Conservation (phyloP, 139 green algal species). For the Chlorella sp. region DNA sequence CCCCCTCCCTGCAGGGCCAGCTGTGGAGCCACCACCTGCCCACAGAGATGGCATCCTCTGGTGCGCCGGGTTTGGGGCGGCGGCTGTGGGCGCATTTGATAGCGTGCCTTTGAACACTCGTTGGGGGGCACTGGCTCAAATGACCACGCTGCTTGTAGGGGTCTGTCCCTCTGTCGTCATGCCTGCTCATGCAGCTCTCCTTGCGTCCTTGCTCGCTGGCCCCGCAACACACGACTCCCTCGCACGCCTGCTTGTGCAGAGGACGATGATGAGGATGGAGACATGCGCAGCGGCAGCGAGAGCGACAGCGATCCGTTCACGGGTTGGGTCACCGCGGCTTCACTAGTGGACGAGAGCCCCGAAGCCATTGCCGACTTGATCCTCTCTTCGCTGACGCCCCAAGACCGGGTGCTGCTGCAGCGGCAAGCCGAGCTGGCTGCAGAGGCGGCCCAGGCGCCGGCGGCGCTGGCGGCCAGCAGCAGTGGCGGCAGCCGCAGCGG, state of each 20-base stretch:
- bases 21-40: slow-evolving; percentile 21
- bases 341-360: not conserved
- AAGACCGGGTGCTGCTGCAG: not conserved
- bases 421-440: not conserved
- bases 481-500: not conserved
- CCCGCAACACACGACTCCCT: no score
- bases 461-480: not conserved
- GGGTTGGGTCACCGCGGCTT: no score
- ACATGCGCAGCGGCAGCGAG: no score
- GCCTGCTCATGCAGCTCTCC: no score
- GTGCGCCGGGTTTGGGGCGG: not conserved
- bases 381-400: not conserved
- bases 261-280: not conserved
- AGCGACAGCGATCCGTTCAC: no score
- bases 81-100: not conserved
- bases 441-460: not conserved
- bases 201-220: no score
- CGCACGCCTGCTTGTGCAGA: not conserved
- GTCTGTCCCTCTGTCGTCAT: not conserved
- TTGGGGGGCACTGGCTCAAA: not conserved
- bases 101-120: not conserved
- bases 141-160: no score
- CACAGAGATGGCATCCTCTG: not conserved
- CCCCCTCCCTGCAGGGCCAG: not conserved
- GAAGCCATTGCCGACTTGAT: not conserved